Evolutionary conservation across 169 alveolate genomes (phyloP), one percentile per base, ranked within the genome.

Genomic region (Plasmodium yoelii): DNA sequence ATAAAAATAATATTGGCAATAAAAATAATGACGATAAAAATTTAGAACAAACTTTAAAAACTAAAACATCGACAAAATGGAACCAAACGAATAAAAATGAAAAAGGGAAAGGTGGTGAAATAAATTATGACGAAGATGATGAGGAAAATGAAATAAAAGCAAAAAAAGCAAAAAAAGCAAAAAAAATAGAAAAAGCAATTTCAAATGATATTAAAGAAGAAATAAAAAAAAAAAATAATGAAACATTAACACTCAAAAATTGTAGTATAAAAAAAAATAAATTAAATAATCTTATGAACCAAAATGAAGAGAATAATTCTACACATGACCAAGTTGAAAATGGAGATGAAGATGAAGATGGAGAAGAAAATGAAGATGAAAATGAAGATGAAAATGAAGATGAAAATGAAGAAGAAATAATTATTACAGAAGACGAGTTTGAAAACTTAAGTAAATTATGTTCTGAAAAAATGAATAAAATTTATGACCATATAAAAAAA

Each of bases 351-450:
- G 80, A 2, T 6, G 80, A 69, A 12, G 64, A 56, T n/a, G n/a
- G n/a, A n/a, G 22, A 2, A 5, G 56, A 26, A 19, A 77, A 64
- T 12, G 61, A 34, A 19, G 15, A 1, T 7, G 49, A 51, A 19
- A 56, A 64, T 1, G 71, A 63, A n/a, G 71, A 19, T 15, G 44
- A 60, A 0, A 71, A 64, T 10, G 64, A 15, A 12, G 56, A 34
- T 2, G 64, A 15, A 12, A 44, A 34, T 2, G 71, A 73, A 4
- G 67, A 44, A 12, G 77, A 61, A 0, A 65, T 39, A 51, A 42
- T 19, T 0, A 22, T 77, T 18, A 77, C 74, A 5, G 89, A 77
- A 77, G 89, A 77, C n/a, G 80, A 77, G 15, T 51, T 77, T 18
- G 47, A 18, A 8, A 39, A 44, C 12, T 46, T 77, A 6, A 63